Percentiles rank a stretch among this genome's conserved stretches.
These are phyloP conservation scores for Juglanconis juglandina DNA, from an alignment of 2,329 filamentous ascomycete species.

Conservation along the genomic window DNA sequence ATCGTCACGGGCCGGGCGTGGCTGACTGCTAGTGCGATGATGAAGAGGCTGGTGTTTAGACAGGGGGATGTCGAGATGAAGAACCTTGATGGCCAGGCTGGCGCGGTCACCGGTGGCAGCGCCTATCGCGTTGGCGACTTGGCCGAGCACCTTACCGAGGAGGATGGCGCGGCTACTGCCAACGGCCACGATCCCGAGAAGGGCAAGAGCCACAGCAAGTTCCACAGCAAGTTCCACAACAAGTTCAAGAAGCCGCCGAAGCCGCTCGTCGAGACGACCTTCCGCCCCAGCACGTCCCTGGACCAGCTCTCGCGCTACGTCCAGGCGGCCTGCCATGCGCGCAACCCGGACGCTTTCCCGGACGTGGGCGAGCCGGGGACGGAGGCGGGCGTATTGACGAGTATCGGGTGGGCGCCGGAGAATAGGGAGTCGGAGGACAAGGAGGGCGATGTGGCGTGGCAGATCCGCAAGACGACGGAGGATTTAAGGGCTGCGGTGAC, in stretches of 20 bases:
- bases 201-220: neutral
- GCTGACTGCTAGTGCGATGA: constrained; percentile 1
- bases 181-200: neutral
- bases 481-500: neutral
- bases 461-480: constrained; percentile 4
- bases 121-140: neutral
- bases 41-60: neutral
- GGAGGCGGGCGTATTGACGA: neutral
- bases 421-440: neutral
- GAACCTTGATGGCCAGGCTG: neutral
- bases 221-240: no score
- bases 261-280: constrained; percentile 1
- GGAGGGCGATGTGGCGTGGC: constrained; percentile 5
- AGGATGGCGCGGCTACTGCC: neutral
- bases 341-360: constrained; percentile 5
- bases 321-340: constrained; percentile 4
- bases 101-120: neutral
- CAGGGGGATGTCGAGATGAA: neutral
- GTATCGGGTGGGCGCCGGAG: constrained; percentile 6
- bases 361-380: neutral
- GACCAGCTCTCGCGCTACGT: constrained; percentile 3
- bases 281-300: constrained; percentile 6
- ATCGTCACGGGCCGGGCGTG: constrained; percentile 6
- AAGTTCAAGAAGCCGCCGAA: neutral
- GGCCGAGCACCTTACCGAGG: neutral